Conservation (phyloP, 2,329 filamentous ascomycete genomes). For the Orbilia oligospora region DNA sequence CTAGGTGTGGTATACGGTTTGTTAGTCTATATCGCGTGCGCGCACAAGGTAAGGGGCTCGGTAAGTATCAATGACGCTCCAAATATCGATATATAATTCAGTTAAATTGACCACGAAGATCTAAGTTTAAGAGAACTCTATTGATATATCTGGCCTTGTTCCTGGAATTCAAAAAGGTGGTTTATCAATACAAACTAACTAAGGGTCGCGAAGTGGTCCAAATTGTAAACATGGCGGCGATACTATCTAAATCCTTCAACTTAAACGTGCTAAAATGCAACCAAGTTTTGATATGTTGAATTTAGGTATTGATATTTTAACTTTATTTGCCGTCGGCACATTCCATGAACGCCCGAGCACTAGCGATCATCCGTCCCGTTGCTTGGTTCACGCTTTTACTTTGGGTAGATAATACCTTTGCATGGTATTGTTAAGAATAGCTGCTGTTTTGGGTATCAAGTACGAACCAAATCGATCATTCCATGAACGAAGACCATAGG, state of each 20-base stretch:
- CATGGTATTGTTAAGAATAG: neutral
- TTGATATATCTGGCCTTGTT: too few relatives aligned
- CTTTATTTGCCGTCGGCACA: neutral
- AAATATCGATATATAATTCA: neutral
- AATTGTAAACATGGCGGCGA: too few relatives aligned
- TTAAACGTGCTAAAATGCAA: too few relatives aligned
- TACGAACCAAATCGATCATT: neutral
- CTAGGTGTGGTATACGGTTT: neutral
- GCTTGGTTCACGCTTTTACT: neutral
- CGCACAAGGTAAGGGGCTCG: neutral
- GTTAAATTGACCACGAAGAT: neutral
- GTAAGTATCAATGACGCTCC: too few relatives aligned
- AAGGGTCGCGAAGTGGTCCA: too few relatives aligned
- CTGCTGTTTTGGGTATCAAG: neutral
- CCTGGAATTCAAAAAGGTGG: too few relatives aligned
- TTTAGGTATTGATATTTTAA: too few relatives aligned
- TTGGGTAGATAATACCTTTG: neutral
- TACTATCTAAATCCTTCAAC: too few relatives aligned
- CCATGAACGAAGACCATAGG: neutral
- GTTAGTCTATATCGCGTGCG: neutral
- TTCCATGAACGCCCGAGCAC: neutral
- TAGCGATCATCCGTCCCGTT: neutral
- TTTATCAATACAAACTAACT: too few relatives aligned
- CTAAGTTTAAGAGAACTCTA: neutral
- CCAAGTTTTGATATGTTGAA: too few relatives aligned